Base-by-base conservation (phyloP, 1,284 basidiomycete species). In the Fomitopsis palustris region DNA sequence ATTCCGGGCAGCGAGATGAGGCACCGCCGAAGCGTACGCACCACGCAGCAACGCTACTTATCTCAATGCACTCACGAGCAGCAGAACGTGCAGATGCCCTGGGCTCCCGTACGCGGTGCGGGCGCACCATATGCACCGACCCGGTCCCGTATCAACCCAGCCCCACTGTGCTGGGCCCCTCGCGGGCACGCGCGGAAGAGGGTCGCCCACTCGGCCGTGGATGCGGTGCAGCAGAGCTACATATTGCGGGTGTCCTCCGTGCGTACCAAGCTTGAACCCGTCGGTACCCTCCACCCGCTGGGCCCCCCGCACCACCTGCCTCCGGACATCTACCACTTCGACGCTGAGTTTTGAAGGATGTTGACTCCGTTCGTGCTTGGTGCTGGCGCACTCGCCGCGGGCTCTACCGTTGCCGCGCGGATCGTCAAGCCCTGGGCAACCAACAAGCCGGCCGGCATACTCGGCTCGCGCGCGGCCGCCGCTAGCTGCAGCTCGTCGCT, bases 401-500 rank as follows among this genome's bases (percentile, higher is more conserved):
- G 55, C 21, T 54, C 66, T 19, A 47, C 66, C 66, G 19, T 64
- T 61, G 23, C 54, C 64, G 9, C 53, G 62, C 53, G 57, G 67
- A 21, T 58, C 73, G 14, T 47, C 14, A 47, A 29, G 45, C 25
- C 45, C 16, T 16, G 10, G 17, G 31, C 19, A 7, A 27, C 19
- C 9, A n/a, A 7, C 27, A 21, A 57, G 56, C 33, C 39, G 70
- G 41, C 58, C 70, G 70, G 45, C 25, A 21, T 33, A 10, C 49
- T 23, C 12, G 10, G n/a, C 49, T n/a, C 33, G 17, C 41, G 41
- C n/a, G 31, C 49, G n/a, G 49, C 49, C n/a, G 49, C 49, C 61
- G 74, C 72, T 0, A 67, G 72, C 9, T 78, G 77, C 62, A 65
- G 69, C 19, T 70, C 70, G 1, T 67, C 58, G 49, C 72, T 72